Percentiles rank a stretch among this genome's conserved stretches.
Conservation (phyloP, 2,329 filamentous ascomycete species). For the Penicillium expansum region DNA sequence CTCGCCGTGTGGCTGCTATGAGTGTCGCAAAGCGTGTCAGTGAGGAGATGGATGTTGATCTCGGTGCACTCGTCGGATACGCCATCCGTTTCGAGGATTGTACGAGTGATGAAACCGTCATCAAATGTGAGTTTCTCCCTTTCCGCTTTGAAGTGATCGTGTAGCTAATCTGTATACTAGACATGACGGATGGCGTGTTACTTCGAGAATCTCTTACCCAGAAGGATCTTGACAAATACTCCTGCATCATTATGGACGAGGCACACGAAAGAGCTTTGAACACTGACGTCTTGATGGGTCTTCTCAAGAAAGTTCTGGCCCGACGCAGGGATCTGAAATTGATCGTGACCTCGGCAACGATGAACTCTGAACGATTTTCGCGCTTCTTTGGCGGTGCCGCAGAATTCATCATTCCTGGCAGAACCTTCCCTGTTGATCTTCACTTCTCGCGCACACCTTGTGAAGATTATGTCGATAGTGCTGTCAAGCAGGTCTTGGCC, state of each 20-base stretch:
- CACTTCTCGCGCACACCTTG: constrained; percentile 93
- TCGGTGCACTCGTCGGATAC: constrained; percentile 88
- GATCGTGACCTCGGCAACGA: constrained; percentile 96
- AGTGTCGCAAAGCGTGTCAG: constrained; percentile 97
- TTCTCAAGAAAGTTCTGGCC: constrained; percentile 95
- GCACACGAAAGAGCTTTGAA: constrained; percentile 95
- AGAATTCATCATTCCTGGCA: constrained; percentile 91
- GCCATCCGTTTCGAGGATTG: constrained; percentile 98
- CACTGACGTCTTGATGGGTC: constrained; percentile 93
- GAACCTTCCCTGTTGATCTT: constrained; percentile 95
- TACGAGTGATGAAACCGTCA: constrained; percentile 89
- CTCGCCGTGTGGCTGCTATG: constrained; percentile 95
- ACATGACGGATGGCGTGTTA: constrained; percentile 97
- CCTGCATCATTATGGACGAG: constrained; percentile 99
- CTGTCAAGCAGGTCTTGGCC: constrained; percentile 90
- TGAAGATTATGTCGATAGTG: constrained; percentile 95
- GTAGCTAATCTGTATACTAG: constrained; percentile 29
- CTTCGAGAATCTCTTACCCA: constrained; percentile 91
- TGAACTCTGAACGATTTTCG: constrained; percentile 96
- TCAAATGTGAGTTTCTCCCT: constrained; percentile 64
- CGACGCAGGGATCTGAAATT: constrained; percentile 87
- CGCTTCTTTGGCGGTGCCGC: constrained; percentile 95
- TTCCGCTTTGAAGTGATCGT: background rate
- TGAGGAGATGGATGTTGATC: constrained; percentile 93
- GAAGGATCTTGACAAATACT: constrained; percentile 90